phyloP scores from a whole-genome alignment of 164 flowering plant species.

The Brasenia schreberi region DNA sequence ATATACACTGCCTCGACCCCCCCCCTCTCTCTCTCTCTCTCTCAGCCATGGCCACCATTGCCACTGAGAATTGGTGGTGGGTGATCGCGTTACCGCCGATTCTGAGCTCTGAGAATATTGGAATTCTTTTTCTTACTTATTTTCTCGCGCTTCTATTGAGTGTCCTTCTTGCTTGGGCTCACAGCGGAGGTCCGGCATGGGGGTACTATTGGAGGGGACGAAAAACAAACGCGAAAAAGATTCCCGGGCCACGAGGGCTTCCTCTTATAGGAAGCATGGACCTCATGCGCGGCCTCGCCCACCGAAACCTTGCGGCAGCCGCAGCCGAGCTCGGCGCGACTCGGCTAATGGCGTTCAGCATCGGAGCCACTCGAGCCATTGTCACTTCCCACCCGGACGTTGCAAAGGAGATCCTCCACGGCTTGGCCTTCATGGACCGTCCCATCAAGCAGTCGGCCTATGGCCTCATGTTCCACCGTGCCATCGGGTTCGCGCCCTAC shows the following conservation, averaged over 20 bases:
- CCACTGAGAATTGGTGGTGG: not conserved
- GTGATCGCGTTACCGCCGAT: not conserved
- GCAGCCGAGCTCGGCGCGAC: constrained; percentile 10
- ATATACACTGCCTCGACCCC: no score
- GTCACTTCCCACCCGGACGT: constrained; percentile 31
- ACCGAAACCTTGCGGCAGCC: constrained; percentile 21
- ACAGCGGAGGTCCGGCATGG: constrained; percentile 63
- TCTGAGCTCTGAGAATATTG: not conserved
- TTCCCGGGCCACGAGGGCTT: constrained; percentile 56
- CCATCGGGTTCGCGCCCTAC: constrained; percentile 53
- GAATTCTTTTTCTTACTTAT: not conserved
- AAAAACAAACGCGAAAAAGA: not conserved
- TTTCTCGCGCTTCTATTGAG: not conserved
- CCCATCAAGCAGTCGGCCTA: constrained; percentile 55
- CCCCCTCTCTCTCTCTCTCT: not conserved
- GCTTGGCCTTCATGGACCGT: constrained; percentile 42
- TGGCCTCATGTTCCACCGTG: constrained; percentile 42
- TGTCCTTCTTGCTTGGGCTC: constrained; percentile 14
- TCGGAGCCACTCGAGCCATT: constrained; percentile 42
- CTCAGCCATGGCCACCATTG: not conserved
- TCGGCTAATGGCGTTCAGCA: constrained; percentile 36
- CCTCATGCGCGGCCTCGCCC: constrained; percentile 23
- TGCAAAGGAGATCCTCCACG: constrained; percentile 34
- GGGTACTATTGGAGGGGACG: constrained; percentile 18
- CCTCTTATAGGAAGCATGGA: constrained; percentile 39